These are phyloP conservation scores for Meyerozyma guilliermondii DNA, from an alignment of 1,139 yeast species.

Conservation along the genomic window DNA sequence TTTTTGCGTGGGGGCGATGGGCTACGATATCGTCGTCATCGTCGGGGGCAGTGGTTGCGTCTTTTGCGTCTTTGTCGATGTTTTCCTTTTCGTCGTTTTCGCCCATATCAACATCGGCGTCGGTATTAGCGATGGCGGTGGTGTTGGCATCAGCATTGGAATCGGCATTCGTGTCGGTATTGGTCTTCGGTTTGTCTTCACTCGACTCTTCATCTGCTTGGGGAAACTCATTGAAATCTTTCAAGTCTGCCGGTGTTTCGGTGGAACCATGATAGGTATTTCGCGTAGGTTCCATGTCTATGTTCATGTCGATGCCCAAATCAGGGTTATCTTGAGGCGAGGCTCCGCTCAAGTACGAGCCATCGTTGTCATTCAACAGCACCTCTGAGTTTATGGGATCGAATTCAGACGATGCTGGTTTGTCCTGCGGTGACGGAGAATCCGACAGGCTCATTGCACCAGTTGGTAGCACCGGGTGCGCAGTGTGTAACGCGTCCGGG, in stretches of 20 bases:
- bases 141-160: neutral
- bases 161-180: neutral
- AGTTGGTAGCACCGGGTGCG: neutral
- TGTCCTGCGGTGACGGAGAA: neutral
- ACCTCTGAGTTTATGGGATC: neutral
- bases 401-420: neutral
- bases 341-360: neutral
- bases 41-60: neutral
- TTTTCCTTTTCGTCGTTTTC: neutral
- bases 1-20: neutral
- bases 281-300: neutral
- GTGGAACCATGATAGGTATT: neutral
- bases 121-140: neutral
- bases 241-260: no score
- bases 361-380: slow-evolving; percentile 1
- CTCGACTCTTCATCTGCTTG: no score
- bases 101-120: no score
- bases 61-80: neutral
- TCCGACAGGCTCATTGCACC: neutral
- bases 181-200: neutral
- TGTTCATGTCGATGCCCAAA: slow-evolving; percentile 1
- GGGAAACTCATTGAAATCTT: no score
- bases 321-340: neutral
- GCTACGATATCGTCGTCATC: neutral
- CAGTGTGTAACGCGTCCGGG: neutral